Evolutionary conservation across 2,329 filamentous ascomycete genomes (phyloP), one percentile per base, ranked within the genome.

Genomic region (Colletotrichum tanaceti): DNA sequence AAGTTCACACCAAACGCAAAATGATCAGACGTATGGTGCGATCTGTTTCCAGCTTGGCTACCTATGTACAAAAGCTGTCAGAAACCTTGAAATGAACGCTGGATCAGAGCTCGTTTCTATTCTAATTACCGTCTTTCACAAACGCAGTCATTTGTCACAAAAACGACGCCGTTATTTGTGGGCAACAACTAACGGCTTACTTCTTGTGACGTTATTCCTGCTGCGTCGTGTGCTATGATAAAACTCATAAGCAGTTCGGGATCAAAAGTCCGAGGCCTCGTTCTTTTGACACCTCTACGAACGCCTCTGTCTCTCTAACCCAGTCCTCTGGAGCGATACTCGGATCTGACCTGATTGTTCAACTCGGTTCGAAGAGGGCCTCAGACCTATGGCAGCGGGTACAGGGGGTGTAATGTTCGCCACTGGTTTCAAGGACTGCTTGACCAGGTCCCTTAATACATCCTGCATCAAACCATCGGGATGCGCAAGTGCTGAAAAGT

Each of bases 401-500:
- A 2, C 7, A 10, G 32, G 32, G 32, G 32, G 9, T 35, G 32
- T 10, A 35, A 3, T 35, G 32, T 10, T 35, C 32, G 32, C 32
- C 32, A 10, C 32, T 10, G 32, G 9, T 10, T 35, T 10, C 63
- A 57, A 65, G 11, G 41, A 49, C 28, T 54, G 22, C 24, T 13
- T 39, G 10, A 52, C 68, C 2, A 70, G 46, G 5, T 62, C 59
- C 14, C 68, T n/a, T n/a, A n/a, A 53, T 43, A 70, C 22, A 20
- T 70, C 68, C 28, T 58, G 22, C 20, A 47, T 38, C 5, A 70
- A 18, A 13, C 60, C 59, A n/a, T 54, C 24, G 5, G 68, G 68
- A 18, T 64, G 59, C 55, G 73, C 70, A 20, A 74, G 49, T 2
- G 72, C 68, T 18, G 71, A 60, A 65, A 74, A 73, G 22, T 73